A percentile compares a stretch with the other conserved stretches of the same genome.
phyloP scores from a whole-genome alignment of 495 filamentous ascomycete species.

The Xylaria cubensis region DNA sequence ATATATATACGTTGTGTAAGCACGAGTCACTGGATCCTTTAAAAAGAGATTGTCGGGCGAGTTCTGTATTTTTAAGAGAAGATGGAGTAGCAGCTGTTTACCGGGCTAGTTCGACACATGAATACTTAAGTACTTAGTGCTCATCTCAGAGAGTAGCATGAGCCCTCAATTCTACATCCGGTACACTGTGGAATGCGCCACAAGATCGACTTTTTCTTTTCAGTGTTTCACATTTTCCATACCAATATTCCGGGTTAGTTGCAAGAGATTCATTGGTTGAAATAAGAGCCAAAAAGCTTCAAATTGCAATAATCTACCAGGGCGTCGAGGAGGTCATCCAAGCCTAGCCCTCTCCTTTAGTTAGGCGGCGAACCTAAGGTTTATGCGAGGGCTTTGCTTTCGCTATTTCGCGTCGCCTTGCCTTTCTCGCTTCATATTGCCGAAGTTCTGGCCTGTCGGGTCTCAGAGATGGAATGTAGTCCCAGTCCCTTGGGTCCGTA shows the following conservation, averaged over 20 bases:
- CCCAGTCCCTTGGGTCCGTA: too few species aligned
- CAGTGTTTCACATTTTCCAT: too few species aligned
- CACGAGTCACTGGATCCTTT: not conserved
- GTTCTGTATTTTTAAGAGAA: not conserved
- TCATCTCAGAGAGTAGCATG: not conserved
- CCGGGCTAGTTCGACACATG: not conserved
- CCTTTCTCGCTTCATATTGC: too few species aligned
- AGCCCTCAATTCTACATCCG: not conserved
- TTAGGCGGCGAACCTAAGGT: too few species aligned
- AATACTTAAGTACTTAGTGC: not conserved
- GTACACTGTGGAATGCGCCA: not conserved
- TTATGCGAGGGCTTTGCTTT: too few species aligned
- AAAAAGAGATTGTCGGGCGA: not conserved
- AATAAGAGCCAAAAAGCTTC: too few species aligned
- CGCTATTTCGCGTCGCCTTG: too few species aligned
- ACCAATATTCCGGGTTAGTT: not conserved
- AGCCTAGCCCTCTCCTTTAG: too few species aligned
- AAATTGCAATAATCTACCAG: too few species aligned
- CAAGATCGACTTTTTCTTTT: not conserved
- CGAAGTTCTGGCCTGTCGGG: too few species aligned
- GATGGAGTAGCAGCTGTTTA: not conserved
- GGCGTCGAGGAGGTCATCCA: too few species aligned
- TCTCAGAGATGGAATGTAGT: too few species aligned
- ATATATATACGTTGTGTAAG: not conserved
- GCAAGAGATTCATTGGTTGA: not conserved